Base-by-base conservation (phyloP, 768 basidiomycete genomes). In the Trametes villosa region DNA sequence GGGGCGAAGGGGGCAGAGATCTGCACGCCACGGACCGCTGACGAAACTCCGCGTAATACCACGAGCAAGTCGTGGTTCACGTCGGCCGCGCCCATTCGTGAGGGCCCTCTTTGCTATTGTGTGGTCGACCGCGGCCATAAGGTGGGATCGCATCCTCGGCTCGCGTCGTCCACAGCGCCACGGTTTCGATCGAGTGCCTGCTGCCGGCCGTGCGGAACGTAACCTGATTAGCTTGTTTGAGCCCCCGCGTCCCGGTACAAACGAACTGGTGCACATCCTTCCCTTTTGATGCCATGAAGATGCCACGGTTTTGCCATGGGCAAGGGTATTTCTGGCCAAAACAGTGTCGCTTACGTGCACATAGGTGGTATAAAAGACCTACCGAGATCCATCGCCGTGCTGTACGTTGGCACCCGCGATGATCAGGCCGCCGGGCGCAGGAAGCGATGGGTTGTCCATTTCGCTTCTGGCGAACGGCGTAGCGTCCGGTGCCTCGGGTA, bases 31-130 rank as follows among this genome's bases (percentile, higher is more conserved):
- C 34, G 24, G 26, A 20, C 13, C n/a, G 57, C 52, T 54, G 52
- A 53, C 44, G 20, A 46, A 42, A 53, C 27, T 2, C 38, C 51
- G 46, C 62, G 38, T 49, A 52, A 53, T 45, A n/a, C 24, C 46
- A 49, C 48, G 45, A 29, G 45, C 38, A 42, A 22, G 30, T 48
- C 34, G 26, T 24, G 17, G 20, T 29, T 57, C 22, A 27, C 20
- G 18, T 29, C 41, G 33, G 34, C 26, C n/a, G n/a, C n/a, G n/a
- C 3, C 22, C 20, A 8, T 24, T 3, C 4, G 20, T 44, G n/a
- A 20, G n/a, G 22, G 42, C 42, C 4, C 17, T 20, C 42, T 20
- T 38, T 15, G 36, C 36, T 38, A n/a, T n/a, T n/a, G n/a, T n/a
- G n/a, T n/a, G n/a, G n/a, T n/a, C n/a, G n/a, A n/a, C n/a, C n/a